Evolutionary conservation across 257 asterid species (phyloP), one percentile per base, ranked within the genome.

Genomic region (Craterostigma plantagineum): DNA sequence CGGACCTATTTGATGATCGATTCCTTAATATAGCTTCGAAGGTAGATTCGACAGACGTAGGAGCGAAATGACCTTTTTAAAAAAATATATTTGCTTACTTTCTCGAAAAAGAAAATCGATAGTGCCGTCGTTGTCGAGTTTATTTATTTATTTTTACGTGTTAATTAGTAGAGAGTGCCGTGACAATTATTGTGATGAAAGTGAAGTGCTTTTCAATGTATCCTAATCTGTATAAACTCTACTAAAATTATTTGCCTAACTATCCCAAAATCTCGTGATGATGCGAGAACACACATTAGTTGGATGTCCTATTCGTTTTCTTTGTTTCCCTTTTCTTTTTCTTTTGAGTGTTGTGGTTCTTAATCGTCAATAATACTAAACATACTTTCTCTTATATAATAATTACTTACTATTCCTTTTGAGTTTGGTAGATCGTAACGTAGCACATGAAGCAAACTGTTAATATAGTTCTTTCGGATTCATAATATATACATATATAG

Each of bases 161-260:
- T 23, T 23, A 23, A 23, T 23, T 23, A 23, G 4, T 23, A 23
- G 4, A 6, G 45, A 41, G 30, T 50, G 46, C 30, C 30, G 30
- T 49, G 46, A 53, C 47, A 41, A 50, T 56, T 46, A 40, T 41
- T 34, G 14, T 23, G 30, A 23, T 23, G 6, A 44, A 46, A 59
- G 57, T 33, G 2, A 16, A 16, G 38, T 11, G 34, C 43, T 51
- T 59, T n/a, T 50, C 40, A 7, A 9, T 7, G 3, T 18, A 38
- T 45, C 52, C 17, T 39, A 37, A 51, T 37, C 38, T n/a, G 7
- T 38, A 38, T 27, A 37, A 57, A 48, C 67, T 63, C 67, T 60
- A 55, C 61, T 30, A 38, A 14, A 50, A 64, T 57, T 54, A 59
- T 64, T 40, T 55, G 60, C 66, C 71, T 59, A 64, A 59, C 59